A percentile compares a stretch with the other conserved stretches of the same genome.
These are phyloP conservation scores for Quillaja saponaria DNA, from an alignment of 306 rosid species.

Conservation along the genomic window DNA sequence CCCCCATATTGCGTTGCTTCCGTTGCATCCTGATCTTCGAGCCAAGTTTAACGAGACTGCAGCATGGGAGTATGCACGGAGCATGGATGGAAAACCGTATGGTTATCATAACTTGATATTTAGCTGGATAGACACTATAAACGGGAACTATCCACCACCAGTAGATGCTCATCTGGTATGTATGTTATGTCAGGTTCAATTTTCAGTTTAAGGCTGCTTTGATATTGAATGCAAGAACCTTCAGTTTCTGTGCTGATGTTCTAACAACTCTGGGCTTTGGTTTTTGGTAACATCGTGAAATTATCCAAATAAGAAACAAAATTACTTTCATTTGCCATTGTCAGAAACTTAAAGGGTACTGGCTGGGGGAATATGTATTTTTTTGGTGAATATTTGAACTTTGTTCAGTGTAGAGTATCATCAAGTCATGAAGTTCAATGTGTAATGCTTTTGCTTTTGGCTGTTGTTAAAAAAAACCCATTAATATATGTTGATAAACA, in stretches of 20 bases:
- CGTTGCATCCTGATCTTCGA: conserved; percentile 78
- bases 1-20: conserved; percentile 95
- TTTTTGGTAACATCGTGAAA: background rate
- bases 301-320: background rate
- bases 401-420: conserved; percentile 9
- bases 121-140: conserved; percentile 92
- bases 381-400: conserved; percentile 3
- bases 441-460: background rate
- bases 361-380: background rate
- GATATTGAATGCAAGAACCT: conserved; percentile 2
- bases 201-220: conserved; percentile 19
- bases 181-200: conserved; percentile 16
- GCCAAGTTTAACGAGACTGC: conserved; percentile 90
- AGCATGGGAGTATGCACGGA: conserved; percentile 92
- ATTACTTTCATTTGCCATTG: conserved; percentile 20
- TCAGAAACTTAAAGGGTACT: too few species aligned
- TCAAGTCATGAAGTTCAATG: conserved; percentile 5
- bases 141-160: conserved; percentile 87
- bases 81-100: conserved; percentile 85
- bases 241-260: conserved; percentile 13
- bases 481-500: too few species aligned
- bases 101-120: conserved; percentile 97
- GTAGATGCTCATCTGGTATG: conserved; percentile 91
- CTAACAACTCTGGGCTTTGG: background rate
- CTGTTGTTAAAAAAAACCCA: too few species aligned